Evolutionary conservation across 208 protist genomes (phyloP).

Genomic region (Leishmania arabica): DNA sequence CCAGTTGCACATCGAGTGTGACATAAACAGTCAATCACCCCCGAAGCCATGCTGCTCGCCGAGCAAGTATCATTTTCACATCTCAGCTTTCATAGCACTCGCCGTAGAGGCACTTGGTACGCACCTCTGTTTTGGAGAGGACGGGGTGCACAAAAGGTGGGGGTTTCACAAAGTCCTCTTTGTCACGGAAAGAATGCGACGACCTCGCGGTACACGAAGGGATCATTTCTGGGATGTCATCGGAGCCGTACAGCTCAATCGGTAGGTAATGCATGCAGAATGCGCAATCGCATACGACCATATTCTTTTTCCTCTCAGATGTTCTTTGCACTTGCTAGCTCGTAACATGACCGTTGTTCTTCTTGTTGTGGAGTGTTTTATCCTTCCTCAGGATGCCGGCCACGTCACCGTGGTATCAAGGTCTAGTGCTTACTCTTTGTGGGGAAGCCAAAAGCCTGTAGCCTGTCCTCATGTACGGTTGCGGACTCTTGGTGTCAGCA

Average conservation of each 20-base stretch:
- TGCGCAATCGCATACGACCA: not conserved
- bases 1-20: not conserved
- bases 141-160: not conserved
- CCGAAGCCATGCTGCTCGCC: not conserved
- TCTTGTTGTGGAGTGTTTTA: not conserved
- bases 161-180: not conserved
- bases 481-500: not conserved
- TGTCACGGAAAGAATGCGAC: not conserved
- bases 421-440: not conserved
- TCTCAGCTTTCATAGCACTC: not conserved
- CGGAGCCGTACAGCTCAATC: not conserved
- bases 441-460: not conserved
- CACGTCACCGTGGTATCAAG: not conserved
- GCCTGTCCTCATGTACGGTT: not conserved
- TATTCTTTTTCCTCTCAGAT: not conserved
- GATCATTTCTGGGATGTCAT: not conserved
- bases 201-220: not conserved
- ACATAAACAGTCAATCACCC: not conserved
- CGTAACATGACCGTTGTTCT: not conserved
- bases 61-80: not conserved
- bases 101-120: not conserved
- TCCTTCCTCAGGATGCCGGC: not conserved
- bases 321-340: not conserved
- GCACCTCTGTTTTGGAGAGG: not conserved
- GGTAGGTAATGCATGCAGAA: not conserved